phyloP scores from a whole-genome alignment of 2,329 filamentous ascomycete genomes.

The Hortaea sp. region DNA sequence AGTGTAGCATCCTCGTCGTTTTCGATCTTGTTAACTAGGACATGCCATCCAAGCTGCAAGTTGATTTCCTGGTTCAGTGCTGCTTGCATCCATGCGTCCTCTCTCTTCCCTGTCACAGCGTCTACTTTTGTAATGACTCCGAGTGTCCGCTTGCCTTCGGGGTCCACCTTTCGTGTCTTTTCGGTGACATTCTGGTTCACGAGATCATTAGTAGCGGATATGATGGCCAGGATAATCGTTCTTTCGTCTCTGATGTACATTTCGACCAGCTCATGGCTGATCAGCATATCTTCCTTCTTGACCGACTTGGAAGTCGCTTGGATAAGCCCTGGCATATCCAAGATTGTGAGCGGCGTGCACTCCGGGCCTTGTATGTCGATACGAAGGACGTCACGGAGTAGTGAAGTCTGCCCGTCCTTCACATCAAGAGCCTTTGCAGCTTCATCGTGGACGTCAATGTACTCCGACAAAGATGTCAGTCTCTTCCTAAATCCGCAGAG shows the following conservation, averaged over 20 bases:
- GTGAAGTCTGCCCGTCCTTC: too few relatives aligned
- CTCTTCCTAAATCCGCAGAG: not conserved
- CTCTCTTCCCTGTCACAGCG: not conserved
- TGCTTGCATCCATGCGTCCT: not conserved
- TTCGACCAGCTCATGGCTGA: slow-evolving; percentile 28
- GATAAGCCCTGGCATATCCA: slow-evolving; percentile 19
- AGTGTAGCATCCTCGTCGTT: not conserved
- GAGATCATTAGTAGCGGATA: slow-evolving; percentile 34
- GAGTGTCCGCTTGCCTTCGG: not conserved
- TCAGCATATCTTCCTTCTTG: slow-evolving; percentile 25
- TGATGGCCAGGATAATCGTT: slow-evolving; percentile 33
- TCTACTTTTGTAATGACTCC: not conserved
- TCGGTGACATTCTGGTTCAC: slow-evolving; percentile 20
- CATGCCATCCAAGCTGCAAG: not conserved
- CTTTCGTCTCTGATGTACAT: slow-evolving; percentile 28
- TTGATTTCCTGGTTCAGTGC: not conserved
- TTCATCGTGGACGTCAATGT: not conserved
- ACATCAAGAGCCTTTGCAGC: not conserved
- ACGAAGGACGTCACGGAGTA: slow-evolving; percentile 4
- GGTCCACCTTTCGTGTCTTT: not conserved
- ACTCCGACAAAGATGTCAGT: not conserved
- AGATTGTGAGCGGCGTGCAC: slow-evolving; percentile 11
- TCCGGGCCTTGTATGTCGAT: slow-evolving; percentile 12
- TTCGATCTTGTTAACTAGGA: not conserved
- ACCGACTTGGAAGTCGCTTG: slow-evolving; percentile 15